Evolutionary conservation across 2,329 filamentous ascomycete species (phyloP), one percentile per base, ranked within the genome.

Genomic region (Aspergillus fructus): DNA sequence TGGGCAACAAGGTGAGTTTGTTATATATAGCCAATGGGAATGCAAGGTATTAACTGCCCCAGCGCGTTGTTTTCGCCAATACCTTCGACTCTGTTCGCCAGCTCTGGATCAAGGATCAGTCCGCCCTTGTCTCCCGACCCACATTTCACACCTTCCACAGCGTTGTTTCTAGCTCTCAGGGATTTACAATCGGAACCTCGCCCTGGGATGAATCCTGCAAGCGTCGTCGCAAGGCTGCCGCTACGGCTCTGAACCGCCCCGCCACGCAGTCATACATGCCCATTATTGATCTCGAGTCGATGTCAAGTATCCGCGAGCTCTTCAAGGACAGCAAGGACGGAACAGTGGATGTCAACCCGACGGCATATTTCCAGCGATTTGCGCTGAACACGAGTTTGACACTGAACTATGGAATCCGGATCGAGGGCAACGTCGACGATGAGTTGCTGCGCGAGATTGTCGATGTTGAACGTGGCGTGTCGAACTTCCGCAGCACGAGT

Each of bases 181-280:
- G 89, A 5, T 89, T 91, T 73, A 93, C 90, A 0, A 91, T 94
- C 59, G 90, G 90, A 1, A 91, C 90, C 0, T 92, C 89, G 0
- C 90, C 90, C 0, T 94, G 90, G 88, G 89, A 93, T 60, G 89
- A 91, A 50, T 90, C 86, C 2, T 91, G 89, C 75, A 93, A 93
- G 72, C 79, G 81, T 23, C 83, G 89, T 9, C 84, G 90, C 61
- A 93, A 91, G 76, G 89, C 89, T 0, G 90, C 89, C 1, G 89
- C 88, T 4, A 91, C 89, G 0, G 89, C 90, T 0, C 80, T 93
- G 21, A 93, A 93, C 70, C 83, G 88, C 0, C 89, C 89, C 0
- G 86, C 89, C 0, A 84, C 90, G 1, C 88, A 91, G 66, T 87
- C 86, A 0, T 93, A 93, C 71, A 89, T 92, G 84, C 89, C 90